These are phyloP conservation scores for Podaxis sp. DNA, from an alignment of 768 basidiomycete species.

Conservation along the genomic window DNA sequence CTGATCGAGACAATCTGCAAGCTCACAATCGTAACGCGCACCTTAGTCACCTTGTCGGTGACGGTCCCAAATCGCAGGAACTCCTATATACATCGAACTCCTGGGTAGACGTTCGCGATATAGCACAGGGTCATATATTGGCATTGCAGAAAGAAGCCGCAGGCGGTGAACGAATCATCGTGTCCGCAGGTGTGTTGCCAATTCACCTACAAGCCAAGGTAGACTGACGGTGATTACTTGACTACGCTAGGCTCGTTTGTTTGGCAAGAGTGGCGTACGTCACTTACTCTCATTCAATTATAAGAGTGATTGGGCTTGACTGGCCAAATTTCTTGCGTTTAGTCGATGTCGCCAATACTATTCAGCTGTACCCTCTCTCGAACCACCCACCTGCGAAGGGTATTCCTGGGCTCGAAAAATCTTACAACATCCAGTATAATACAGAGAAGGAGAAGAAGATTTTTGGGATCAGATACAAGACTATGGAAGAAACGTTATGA, in stretches of 20 bases:
- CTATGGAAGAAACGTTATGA: conserved; percentile 27
- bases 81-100: conserved; percentile 19
- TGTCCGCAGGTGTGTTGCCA: conserved; percentile 31
- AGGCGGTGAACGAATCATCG: conserved; percentile 57
- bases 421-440: conserved; percentile 25
- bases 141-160: conserved; percentile 54
- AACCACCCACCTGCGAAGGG: conserved; percentile 25
- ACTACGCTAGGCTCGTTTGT: conserved; percentile 23
- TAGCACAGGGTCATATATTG: conserved; percentile 53
- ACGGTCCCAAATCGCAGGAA: conserved; percentile 22
- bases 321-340: background rate
- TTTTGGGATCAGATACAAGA: conserved; percentile 31
- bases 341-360: conserved; percentile 33
- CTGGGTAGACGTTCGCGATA: conserved; percentile 57
- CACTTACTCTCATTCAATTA: background rate
- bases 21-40: background rate
- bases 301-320: background rate
- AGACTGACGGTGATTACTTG: conserved; percentile 7
- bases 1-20: background rate
- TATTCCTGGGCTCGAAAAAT: conserved; percentile 25
- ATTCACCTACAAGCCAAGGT: background rate
- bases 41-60: conserved; percentile 35
- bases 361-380: conserved; percentile 25
- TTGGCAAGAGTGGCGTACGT: conserved; percentile 39
- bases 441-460: conserved; percentile 28